A percentile compares a stretch with the other conserved stretches of the same genome.
phyloP scores from a whole-genome alignment of 2,329 filamentous ascomycete genomes.

The Cordyceps cicadae region DNA sequence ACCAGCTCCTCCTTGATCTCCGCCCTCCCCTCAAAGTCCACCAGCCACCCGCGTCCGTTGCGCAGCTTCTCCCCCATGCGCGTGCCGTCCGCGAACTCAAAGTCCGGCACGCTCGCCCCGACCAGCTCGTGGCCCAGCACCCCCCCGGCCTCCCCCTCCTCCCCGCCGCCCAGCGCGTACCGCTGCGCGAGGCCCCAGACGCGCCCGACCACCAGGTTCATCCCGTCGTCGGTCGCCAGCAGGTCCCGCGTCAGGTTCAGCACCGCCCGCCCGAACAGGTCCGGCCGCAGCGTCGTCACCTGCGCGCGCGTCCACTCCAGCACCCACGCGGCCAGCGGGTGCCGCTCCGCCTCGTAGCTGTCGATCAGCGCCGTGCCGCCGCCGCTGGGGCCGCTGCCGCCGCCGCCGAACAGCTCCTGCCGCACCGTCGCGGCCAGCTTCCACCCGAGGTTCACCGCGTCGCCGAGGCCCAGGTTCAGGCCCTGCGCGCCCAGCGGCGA shows the following conservation, averaged over 20 bases:
- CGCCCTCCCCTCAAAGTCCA: conserved; percentile 19
- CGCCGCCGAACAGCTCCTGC: no score
- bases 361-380: conserved; percentile 26
- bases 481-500: conserved; percentile 41
- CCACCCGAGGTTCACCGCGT: conserved; percentile 43
- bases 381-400: no score
- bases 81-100: conserved; percentile 21
- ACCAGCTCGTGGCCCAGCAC: conserved; percentile 21
- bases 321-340: conserved; percentile 31
- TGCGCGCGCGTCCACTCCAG: conserved; percentile 32
- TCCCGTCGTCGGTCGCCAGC: conserved; percentile 22
- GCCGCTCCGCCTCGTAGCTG: conserved; percentile 40
- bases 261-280: conserved; percentile 19
- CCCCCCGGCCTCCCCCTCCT: neutral
- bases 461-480: conserved; percentile 42
- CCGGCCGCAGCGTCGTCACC: conserved; percentile 21
- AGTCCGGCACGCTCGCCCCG: conserved; percentile 29
- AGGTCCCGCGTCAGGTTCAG: conserved; percentile 20
- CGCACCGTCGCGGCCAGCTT: conserved; percentile 33
- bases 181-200: conserved; percentile 27
- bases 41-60: conserved; percentile 20
- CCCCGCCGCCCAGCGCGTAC: conserved; percentile 20
- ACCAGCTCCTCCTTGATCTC: conserved; percentile 12
- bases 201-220: conserved; percentile 23
- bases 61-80: conserved; percentile 24